Evolutionary conservation across 129 eudicot species (phyloP).

Genomic region (Solidago caesia): DNA sequence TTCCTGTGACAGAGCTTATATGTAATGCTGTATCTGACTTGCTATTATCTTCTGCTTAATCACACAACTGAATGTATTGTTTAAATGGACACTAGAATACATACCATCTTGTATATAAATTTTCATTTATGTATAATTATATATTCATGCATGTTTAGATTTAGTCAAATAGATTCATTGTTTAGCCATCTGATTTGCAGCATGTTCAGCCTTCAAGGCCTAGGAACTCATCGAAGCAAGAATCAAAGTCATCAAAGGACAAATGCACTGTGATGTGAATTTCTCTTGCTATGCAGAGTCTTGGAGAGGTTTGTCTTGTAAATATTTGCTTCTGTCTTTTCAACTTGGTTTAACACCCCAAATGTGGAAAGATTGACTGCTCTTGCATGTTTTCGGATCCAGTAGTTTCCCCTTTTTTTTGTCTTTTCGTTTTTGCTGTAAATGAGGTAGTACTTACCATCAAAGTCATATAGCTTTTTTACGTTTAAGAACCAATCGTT

Average conservation of each 20-base stretch:
- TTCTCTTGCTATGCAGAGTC: not conserved
- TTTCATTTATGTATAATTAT: not conserved
- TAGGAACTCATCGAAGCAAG: conserved; percentile 48
- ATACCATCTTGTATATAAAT: not conserved
- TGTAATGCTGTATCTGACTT: not conserved
- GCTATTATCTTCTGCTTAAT: not conserved
- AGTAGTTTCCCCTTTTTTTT: not conserved
- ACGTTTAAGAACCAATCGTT: not conserved
- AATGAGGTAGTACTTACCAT: not conserved
- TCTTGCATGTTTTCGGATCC: not conserved
- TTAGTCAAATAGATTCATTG: not conserved
- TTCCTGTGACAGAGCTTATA: not conserved
- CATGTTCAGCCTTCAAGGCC: conserved; percentile 62
- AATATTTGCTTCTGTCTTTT: conserved; percentile 29
- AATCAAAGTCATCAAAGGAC: conserved; percentile 62
- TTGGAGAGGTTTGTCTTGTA: conserved; percentile 30
- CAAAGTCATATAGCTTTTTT: not conserved
- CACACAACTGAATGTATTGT: not conserved
- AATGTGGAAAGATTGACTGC: not conserved
- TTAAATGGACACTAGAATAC: not conserved
- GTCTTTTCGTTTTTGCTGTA: conserved; percentile 12
- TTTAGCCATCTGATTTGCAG: conserved; percentile 16
- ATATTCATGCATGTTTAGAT: not conserved
- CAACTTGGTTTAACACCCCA: conserved; percentile 18
- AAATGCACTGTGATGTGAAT: conserved; percentile 68